These are phyloP conservation scores for Aegilops sharonensis DNA, from an alignment of 176 grass and related monocot genomes.

Conservation along the genomic window DNA sequence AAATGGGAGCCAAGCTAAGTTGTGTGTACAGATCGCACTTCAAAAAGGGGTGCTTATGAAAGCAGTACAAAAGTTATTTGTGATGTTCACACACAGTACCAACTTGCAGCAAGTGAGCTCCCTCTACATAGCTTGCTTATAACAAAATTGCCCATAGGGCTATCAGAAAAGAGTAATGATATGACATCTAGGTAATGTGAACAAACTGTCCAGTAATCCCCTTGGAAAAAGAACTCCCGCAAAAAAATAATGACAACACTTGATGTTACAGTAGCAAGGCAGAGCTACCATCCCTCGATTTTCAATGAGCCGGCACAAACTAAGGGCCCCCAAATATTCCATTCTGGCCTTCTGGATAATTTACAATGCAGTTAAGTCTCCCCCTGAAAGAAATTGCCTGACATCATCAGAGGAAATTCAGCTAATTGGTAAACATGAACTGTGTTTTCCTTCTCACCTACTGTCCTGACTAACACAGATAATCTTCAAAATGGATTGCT, in stretches of 20 bases:
- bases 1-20: neutral
- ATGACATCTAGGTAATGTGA: neutral
- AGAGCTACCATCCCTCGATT: neutral
- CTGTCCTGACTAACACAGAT: neutral
- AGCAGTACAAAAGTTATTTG: neutral
- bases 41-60: neutral
- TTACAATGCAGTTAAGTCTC: neutral
- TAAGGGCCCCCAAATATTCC: neutral
- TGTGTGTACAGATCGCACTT: slow-evolving; percentile 3
- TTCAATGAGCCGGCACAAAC: neutral
- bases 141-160: slow-evolving; percentile 22
- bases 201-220: slow-evolving; percentile 1
- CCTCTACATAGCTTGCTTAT: slow-evolving; percentile 5
- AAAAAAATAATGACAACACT: neutral
- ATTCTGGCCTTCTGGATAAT: slow-evolving; percentile 1
- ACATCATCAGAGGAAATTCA: neutral
- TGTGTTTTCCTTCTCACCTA: neutral
- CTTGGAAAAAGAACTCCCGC: slow-evolving; percentile 6
- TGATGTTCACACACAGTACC: neutral
- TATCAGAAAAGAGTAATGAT: neutral
- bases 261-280: neutral
- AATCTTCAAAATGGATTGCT: neutral
- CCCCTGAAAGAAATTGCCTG: slow-evolving; percentile 4
- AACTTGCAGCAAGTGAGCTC: slow-evolving; percentile 8
- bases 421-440: neutral